Percentiles rank a stretch among this genome's conserved stretches.
phyloP scores from a whole-genome alignment of 495 filamentous ascomycete genomes.

The Penicillium bovifimosum region DNA sequence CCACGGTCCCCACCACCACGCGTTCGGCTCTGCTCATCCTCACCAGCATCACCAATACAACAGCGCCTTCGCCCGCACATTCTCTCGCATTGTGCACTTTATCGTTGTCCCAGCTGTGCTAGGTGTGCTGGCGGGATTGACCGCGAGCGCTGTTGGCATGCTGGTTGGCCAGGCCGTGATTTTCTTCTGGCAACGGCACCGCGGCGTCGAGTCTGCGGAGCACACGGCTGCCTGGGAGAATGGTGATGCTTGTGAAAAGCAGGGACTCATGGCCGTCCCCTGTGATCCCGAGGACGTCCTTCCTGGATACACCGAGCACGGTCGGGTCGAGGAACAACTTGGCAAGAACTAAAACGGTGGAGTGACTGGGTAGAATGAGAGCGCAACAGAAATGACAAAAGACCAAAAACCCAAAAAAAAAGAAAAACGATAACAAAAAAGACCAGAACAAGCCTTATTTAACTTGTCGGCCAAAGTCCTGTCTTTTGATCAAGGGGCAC shows the following conservation, averaged over 20 bases:
- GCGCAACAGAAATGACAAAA: no score
- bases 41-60: conserved; percentile 28
- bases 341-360: conserved; percentile 26
- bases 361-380: no score
- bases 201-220: conserved; percentile 26
- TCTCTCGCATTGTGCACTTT: conserved; percentile 45
- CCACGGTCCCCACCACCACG: conserved; percentile 12
- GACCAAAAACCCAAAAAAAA: not conserved
- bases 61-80: conserved; percentile 36
- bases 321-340: conserved; percentile 14
- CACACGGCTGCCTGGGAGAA: conserved; percentile 31
- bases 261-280: conserved; percentile 34
- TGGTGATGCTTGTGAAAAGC: conserved; percentile 37
- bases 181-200: conserved; percentile 46
- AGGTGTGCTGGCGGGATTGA: conserved; percentile 45
- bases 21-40: conserved; percentile 17
- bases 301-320: conserved; percentile 29
- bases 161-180: conserved; percentile 46
- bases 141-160: conserved; percentile 50
- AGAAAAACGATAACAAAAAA: not conserved
- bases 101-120: conserved; percentile 43
- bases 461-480: not conserved
- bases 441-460: not conserved
- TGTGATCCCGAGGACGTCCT: conserved; percentile 33
- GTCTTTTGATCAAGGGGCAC: not conserved